These are phyloP conservation scores for Diaporthe batatas DNA, from an alignment of 2,329 filamentous ascomycete genomes.

Conservation along the genomic window DNA sequence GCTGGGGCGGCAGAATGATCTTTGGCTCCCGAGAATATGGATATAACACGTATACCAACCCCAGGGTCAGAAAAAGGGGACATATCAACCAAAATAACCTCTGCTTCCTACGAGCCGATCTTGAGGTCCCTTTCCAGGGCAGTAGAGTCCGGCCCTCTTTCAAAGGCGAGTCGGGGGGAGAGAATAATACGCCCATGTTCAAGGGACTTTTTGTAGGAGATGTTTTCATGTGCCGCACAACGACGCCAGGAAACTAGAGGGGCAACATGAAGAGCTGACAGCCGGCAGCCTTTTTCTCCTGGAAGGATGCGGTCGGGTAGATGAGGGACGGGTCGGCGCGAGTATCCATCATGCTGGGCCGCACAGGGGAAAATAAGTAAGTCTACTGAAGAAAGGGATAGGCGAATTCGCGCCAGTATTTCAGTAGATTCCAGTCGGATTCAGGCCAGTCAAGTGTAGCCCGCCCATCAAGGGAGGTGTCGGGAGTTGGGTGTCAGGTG, in stretches of 20 bases:
- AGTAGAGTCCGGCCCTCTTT: conserved; percentile 34
- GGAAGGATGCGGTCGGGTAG: neutral
- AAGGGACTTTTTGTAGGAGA: neutral
- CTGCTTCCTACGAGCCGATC: conserved; percentile 3
- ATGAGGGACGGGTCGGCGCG: neutral
- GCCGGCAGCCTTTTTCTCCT: neutral
- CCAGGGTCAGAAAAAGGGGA: conserved; percentile 2
- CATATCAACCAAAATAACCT: conserved; percentile 17
- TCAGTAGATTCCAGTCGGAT: conserved; percentile 24
- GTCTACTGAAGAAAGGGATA: conserved; percentile 27
- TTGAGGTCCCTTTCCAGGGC: conserved; percentile 14
- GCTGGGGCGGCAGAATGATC: neutral
- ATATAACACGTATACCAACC: neutral
- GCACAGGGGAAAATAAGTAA: neutral
- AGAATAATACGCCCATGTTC: conserved; percentile 28
- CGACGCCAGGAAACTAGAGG: neutral
- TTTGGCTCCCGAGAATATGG: neutral
- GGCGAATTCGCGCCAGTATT: conserved; percentile 11
- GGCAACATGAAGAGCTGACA: conserved; percentile 9
- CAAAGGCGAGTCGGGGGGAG: conserved; percentile 27
- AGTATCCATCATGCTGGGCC: conserved; percentile 22
- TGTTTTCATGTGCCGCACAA: neutral
- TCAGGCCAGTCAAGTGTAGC: conserved; percentile 1
- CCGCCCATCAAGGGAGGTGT: conserved; percentile 12
- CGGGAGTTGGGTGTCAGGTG: neutral